These are phyloP conservation scores for Pyricularia pennisetigena DNA, from an alignment of 2,329 filamentous ascomycete species.

Conservation along the genomic window DNA sequence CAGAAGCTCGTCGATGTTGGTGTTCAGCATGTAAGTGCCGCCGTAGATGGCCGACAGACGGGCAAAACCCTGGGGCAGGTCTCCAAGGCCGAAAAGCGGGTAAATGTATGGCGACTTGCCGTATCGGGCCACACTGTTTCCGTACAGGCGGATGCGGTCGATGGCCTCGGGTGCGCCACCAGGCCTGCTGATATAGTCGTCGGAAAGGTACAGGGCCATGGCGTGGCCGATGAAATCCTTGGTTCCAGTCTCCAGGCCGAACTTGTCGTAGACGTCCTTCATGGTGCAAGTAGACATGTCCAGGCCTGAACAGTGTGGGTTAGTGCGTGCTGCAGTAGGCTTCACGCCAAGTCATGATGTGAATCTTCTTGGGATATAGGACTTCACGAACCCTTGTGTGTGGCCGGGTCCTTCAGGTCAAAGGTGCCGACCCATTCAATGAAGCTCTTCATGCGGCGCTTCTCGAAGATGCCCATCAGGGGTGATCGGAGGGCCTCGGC, in stretches of 20 bases:
- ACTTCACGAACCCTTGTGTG: slow-evolving; percentile 68
- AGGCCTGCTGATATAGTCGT: slow-evolving; percentile 68
- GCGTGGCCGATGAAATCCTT: slow-evolving; percentile 96
- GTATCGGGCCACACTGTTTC: slow-evolving; percentile 94
- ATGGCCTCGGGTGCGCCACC: slow-evolving; percentile 78
- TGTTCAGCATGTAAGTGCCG: slow-evolving; percentile 99
- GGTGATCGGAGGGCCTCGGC: slow-evolving; percentile 83
- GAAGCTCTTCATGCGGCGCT: slow-evolving; percentile 93
- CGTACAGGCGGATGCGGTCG: slow-evolving; percentile 88
- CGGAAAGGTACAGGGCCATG: slow-evolving; percentile 91
- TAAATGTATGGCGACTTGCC: slow-evolving; percentile 99
- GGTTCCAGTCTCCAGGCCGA: slow-evolving; percentile 79
- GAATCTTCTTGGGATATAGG: neutral
- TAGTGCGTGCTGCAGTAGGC: neutral
- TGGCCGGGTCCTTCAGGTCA: slow-evolving; percentile 68
- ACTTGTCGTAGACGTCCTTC: slow-evolving; percentile 99
- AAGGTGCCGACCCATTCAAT: slow-evolving; percentile 91
- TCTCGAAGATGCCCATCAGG: slow-evolving; percentile 96
- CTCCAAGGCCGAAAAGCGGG: slow-evolving; percentile 91
- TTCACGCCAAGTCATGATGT: slow-evolving; percentile 1
- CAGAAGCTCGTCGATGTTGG: slow-evolving; percentile 78
- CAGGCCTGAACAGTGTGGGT: slow-evolving; percentile 47
- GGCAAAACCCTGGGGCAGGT: slow-evolving; percentile 95
- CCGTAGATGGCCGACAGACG: slow-evolving; percentile 97
- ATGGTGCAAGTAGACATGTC: slow-evolving; percentile 73